Percentiles rank a stretch among this genome's conserved stretches.
phyloP scores from a whole-genome alignment of 169 alveolate genomes.

The Babesia ovata region DNA sequence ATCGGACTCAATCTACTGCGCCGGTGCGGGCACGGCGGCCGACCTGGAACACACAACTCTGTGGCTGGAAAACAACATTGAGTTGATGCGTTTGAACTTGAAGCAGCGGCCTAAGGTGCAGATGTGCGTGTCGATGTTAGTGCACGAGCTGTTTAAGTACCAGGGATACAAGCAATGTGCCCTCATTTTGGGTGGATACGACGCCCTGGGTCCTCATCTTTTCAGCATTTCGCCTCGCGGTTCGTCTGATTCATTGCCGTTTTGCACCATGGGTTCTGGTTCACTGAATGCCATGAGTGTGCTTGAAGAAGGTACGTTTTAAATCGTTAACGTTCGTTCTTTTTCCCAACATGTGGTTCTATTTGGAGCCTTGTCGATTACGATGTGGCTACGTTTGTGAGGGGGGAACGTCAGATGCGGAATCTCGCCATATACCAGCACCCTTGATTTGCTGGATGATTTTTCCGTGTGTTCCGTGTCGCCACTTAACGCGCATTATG shows the following conservation, averaged over 20 bases:
- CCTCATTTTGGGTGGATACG: conserved; percentile 97
- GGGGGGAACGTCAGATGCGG: too few relatives aligned
- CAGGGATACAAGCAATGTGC: conserved; percentile 97
- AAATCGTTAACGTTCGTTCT: too few relatives aligned
- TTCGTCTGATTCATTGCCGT: conserved; percentile 88
- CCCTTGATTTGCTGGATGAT: too few relatives aligned
- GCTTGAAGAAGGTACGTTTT: conserved; percentile 85
- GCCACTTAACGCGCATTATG: neutral
- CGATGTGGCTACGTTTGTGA: too few relatives aligned
- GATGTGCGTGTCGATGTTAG: conserved; percentile 87
- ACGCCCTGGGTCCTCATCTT: conserved; percentile 93
- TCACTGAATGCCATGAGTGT: conserved; percentile 96
- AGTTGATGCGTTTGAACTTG: conserved; percentile 91
- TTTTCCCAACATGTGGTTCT: too few relatives aligned
- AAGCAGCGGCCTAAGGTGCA: conserved; percentile 88
- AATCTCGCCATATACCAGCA: too few relatives aligned
- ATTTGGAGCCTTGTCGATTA: too few relatives aligned
- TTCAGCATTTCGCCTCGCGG: conserved; percentile 96
- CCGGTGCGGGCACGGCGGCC: conserved; percentile 99
- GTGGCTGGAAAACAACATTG: conserved; percentile 88
- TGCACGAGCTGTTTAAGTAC: conserved; percentile 89
- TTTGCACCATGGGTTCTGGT: conserved; percentile 98
- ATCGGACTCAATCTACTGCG: conserved; percentile 94
- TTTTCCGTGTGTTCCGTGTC: too few relatives aligned
- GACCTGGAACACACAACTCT: conserved; percentile 94